Percentiles rank a stretch among this genome's conserved stretches.
Evolutionary conservation across 805 yeast species (phyloP).

Genomic region (Ogataea methanolica): DNA sequence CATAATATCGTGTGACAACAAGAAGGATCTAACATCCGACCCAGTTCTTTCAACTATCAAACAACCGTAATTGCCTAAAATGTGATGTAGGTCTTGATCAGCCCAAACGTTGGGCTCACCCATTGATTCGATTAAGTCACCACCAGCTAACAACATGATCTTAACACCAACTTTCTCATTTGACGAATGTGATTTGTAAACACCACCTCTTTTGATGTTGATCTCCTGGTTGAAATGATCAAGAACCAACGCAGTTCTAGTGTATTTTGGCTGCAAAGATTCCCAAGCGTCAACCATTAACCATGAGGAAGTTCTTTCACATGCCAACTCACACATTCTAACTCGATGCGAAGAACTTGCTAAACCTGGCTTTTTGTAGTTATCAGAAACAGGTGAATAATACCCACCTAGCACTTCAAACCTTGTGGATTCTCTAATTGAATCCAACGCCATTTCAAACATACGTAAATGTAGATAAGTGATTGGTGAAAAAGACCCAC

Average conservation of each 20-base stretch:
- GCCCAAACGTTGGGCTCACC: conserved; percentile 99
- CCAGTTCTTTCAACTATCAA: conserved; percentile 96
- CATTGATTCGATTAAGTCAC: conserved; percentile 96
- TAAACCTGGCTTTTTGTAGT: conserved; percentile 87
- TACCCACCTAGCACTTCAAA: conserved; percentile 96
- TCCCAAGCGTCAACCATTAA: conserved; percentile 99
- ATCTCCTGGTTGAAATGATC: conserved; percentile 97
- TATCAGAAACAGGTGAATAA: conserved; percentile 91
- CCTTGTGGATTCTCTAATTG: conserved; percentile 83
- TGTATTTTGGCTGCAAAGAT: conserved; percentile 82
- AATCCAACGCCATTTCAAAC: conserved; percentile 98
- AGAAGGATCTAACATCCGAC: conserved; percentile 87
- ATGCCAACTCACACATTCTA: conserved; percentile 96
- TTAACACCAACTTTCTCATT: conserved; percentile 65
- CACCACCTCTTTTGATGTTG: conserved; percentile 85
- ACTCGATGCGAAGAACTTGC: conserved; percentile 89
- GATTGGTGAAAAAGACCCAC: conserved; percentile 95
- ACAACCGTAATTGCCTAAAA: conserved; percentile 94
- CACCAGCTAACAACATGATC: conserved; percentile 95
- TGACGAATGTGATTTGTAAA: conserved; percentile 52
- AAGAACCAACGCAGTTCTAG: conserved; percentile 90
- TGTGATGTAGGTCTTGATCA: conserved; percentile 90
- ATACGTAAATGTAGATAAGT: conserved; percentile 92
- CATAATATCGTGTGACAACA: conserved; percentile 93
- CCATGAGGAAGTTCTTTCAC: conserved; percentile 96